Percentiles rank a stretch among this genome's conserved stretches.
phyloP scores from a whole-genome alignment of 768 basidiomycete species.

The Lactarius psammicola region DNA sequence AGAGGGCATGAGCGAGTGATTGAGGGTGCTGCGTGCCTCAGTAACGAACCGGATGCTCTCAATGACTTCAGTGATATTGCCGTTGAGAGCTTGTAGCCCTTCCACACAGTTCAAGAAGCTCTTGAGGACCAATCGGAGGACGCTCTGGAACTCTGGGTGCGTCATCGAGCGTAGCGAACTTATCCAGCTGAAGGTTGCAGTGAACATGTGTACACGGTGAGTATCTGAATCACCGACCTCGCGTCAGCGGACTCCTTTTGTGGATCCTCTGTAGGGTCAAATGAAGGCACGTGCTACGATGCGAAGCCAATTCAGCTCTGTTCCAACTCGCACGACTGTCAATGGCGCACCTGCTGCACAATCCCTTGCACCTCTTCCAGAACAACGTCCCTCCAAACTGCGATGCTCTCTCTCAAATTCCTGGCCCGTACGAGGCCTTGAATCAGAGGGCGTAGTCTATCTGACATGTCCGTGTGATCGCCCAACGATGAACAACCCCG shows the following conservation, averaged over 20 bases:
- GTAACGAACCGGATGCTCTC: slow-evolving; percentile 44
- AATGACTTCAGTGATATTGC: slow-evolving; percentile 57
- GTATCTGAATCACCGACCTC: slow-evolving; percentile 6
- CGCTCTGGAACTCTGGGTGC: slow-evolving; percentile 62
- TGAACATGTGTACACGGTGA: neutral
- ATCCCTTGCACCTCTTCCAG: slow-evolving; percentile 57
- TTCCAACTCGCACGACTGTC: neutral
- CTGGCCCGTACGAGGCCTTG: slow-evolving; percentile 74
- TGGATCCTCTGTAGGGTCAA: slow-evolving; percentile 53
- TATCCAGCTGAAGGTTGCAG: slow-evolving; percentile 39
- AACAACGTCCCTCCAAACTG: slow-evolving; percentile 70
- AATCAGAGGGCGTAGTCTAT: slow-evolving; percentile 68
- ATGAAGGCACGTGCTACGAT: slow-evolving; percentile 56
- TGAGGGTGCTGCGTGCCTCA: neutral
- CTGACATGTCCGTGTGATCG: slow-evolving; percentile 42
- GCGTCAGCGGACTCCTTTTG: slow-evolving; percentile 33
- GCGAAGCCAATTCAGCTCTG: neutral
- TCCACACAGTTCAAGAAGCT: slow-evolving; percentile 64
- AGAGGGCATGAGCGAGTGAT: neutral
- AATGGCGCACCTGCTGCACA: slow-evolving; percentile 54
- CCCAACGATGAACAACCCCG: neutral
- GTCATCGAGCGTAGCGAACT: slow-evolving; percentile 62
- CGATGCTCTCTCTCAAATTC: slow-evolving; percentile 63
- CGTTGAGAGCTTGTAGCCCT: slow-evolving; percentile 61
- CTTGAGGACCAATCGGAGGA: slow-evolving; percentile 61